phyloP scores from a whole-genome alignment of 257 asterid species.

The Rauvolfia tetraphylla region DNA sequence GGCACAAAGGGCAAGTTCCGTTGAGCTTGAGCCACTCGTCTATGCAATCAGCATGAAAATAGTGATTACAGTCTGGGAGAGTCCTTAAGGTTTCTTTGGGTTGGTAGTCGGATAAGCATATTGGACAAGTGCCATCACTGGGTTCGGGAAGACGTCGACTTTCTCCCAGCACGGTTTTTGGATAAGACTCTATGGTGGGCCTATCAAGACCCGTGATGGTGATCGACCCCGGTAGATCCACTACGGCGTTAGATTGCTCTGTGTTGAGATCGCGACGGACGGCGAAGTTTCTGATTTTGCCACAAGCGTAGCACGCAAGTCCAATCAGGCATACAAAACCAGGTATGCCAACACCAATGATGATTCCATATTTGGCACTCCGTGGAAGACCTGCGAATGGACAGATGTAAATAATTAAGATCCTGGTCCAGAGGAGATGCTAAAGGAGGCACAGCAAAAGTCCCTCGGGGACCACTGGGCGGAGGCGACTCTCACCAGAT shows the following conservation, averaged over 20 bases:
- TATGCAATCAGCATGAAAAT: conserved; percentile 60
- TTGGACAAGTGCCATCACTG: conserved; percentile 55
- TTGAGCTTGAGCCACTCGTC: conserved; percentile 90
- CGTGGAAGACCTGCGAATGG: conserved; percentile 54
- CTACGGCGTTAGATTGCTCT: conserved; percentile 17
- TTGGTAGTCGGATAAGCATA: conserved; percentile 66
- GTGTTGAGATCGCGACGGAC: conserved; percentile 21
- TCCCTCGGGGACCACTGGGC: too few species aligned
- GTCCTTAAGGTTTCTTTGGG: conserved; percentile 62
- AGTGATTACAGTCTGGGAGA: conserved; percentile 80
- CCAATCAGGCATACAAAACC: conserved; percentile 58
- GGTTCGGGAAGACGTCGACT: conserved; percentile 62
- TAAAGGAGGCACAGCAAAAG: too few species aligned
- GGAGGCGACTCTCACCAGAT: too few species aligned
- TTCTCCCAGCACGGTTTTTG: conserved; percentile 62
- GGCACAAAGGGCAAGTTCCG: conserved; percentile 73
- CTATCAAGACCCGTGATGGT: conserved; percentile 52
- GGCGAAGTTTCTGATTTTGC: conserved; percentile 26
- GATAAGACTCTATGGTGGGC: conserved; percentile 67
- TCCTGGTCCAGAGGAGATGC: too few species aligned
- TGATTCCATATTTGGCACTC: conserved; percentile 62
- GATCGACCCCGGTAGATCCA: conserved; percentile 16
- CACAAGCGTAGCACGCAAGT: conserved; percentile 38
- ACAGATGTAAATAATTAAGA: too few species aligned
- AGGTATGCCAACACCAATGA: conserved; percentile 70